phyloP scores from a whole-genome alignment of 768 basidiomycete genomes.

The Phaeotremella skinneri region DNA sequence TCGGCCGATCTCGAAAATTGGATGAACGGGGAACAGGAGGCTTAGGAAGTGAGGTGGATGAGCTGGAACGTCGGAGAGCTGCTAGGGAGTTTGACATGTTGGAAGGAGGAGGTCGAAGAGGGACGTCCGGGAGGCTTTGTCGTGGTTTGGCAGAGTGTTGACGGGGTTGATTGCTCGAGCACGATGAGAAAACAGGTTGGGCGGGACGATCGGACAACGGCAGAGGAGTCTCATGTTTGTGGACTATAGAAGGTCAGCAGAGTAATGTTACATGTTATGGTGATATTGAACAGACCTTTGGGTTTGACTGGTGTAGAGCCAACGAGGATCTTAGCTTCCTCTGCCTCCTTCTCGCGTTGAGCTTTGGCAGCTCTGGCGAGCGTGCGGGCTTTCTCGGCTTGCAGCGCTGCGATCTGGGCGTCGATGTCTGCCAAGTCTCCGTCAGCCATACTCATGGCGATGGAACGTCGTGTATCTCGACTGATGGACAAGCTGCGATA shows the following conservation, averaged over 20 bases:
- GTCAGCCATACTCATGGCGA: constrained; percentile 6
- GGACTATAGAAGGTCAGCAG: neutral
- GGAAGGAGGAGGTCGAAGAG: constrained; percentile 9
- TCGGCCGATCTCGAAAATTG: constrained; percentile 3
- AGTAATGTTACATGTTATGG: neutral
- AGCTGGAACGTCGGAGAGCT: constrained; percentile 10
- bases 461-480: neutral
- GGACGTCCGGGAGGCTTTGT: constrained; percentile 11
- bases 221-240: constrained; percentile 2
- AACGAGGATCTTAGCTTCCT: constrained; percentile 38
- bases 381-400: constrained; percentile 17
- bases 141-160: constrained; percentile 9
- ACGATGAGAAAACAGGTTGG: constrained; percentile 23
- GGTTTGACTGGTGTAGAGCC: constrained; percentile 40
- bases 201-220: constrained; percentile 16
- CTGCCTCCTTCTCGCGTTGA: constrained; percentile 18
- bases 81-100: constrained; percentile 18
- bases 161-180: neutral
- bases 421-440: constrained; percentile 33
- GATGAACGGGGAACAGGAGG: constrained; percentile 2
- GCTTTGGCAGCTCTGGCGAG: constrained; percentile 17
- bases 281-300: constrained; percentile 24
- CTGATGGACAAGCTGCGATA: neutral
- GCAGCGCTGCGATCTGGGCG: constrained; percentile 37
- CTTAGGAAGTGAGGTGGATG: neutral